phyloP scores from a whole-genome alignment of 768 basidiomycete species.

The Suillus spraguei region DNA sequence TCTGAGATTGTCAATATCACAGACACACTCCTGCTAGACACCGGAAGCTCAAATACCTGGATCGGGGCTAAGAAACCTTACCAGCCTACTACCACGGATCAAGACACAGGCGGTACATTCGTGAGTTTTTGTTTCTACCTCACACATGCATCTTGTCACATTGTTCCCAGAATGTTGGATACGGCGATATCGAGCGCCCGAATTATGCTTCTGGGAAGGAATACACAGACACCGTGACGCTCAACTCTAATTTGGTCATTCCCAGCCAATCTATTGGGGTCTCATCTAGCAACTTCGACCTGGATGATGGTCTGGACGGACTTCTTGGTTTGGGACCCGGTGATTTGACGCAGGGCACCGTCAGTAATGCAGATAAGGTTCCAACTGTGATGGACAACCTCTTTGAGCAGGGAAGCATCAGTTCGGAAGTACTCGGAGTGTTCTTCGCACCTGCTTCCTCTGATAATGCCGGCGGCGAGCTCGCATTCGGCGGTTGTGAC shows the following conservation, averaged over 20 bases:
- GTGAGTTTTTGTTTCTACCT: neutral
- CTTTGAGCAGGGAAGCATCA: slow-evolving; percentile 29
- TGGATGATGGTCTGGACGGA: neutral
- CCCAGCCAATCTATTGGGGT: slow-evolving; percentile 37
- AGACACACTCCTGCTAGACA: slow-evolving; percentile 24
- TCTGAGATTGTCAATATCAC: neutral
- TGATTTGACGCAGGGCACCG: slow-evolving; percentile 32
- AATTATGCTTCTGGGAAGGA: slow-evolving; percentile 16
- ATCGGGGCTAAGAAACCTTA: slow-evolving; percentile 19
- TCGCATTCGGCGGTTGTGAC: slow-evolving; percentile 33
- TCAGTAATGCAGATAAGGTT: slow-evolving; percentile 20
- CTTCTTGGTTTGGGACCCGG: slow-evolving; percentile 32
- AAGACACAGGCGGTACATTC: slow-evolving; percentile 12
- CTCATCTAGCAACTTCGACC: slow-evolving; percentile 18
- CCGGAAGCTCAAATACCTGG: slow-evolving; percentile 26
- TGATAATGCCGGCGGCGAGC: slow-evolving; percentile 15
- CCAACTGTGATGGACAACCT: slow-evolving; percentile 41
- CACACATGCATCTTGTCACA: too few relatives aligned
- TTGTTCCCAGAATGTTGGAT: slow-evolving; percentile 13
- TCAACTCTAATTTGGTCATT: slow-evolving; percentile 18
- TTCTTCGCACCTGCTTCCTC: too few relatives aligned
- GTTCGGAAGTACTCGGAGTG: neutral
- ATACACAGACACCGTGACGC: slow-evolving; percentile 18
- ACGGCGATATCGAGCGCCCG: slow-evolving; percentile 11
- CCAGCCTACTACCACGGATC: neutral